A percentile compares a stretch with the other conserved stretches of the same genome.
These are phyloP conservation scores for Trichoderma gracile DNA, from an alignment of 2,329 filamentous ascomycete species.

Conservation along the genomic window DNA sequence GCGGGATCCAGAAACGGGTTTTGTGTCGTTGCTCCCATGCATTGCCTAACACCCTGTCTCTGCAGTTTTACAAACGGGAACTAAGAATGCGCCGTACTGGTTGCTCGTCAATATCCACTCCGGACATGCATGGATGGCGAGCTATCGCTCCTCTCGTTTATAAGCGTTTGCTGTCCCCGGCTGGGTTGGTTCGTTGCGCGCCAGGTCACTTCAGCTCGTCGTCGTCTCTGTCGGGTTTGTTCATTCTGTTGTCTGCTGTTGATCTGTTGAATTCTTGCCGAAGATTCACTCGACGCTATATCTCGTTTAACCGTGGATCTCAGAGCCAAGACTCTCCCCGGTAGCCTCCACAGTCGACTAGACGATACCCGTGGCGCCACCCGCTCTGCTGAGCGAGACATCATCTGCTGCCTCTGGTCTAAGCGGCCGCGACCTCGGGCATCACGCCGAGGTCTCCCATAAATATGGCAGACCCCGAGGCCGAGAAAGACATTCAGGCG, in stretches of 20 bases:
- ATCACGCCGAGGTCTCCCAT: not conserved
- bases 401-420: not conserved
- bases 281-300: not conserved
- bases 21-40: conserved; percentile 3
- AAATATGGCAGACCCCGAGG: conserved; percentile 24
- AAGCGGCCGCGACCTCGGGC: conserved; percentile 4
- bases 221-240: not conserved
- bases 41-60: conserved; percentile 6
- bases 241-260: not conserved
- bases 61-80: conserved; percentile 19
- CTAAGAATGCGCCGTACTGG: conserved; percentile 4
- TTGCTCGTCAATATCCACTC: conserved; percentile 12
- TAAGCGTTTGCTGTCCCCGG: conserved; percentile 16
- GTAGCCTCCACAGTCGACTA: conserved; percentile 20
- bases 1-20: conserved; percentile 5
- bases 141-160: conserved; percentile 19
- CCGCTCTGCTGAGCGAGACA: conserved; percentile 4
- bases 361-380: conserved; percentile 20
- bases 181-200: conserved; percentile 7
- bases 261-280: not conserved
- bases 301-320: not conserved
- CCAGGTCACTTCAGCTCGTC: not conserved
- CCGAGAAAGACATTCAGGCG: conserved; percentile 19
- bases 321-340: conserved; percentile 15
- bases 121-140: conserved; percentile 11